Percentiles rank a stretch among this genome's conserved stretches.
Conservation (phyloP, 2,329 filamentous ascomycete species). For the Pseudogymnoascus sp. region DNA sequence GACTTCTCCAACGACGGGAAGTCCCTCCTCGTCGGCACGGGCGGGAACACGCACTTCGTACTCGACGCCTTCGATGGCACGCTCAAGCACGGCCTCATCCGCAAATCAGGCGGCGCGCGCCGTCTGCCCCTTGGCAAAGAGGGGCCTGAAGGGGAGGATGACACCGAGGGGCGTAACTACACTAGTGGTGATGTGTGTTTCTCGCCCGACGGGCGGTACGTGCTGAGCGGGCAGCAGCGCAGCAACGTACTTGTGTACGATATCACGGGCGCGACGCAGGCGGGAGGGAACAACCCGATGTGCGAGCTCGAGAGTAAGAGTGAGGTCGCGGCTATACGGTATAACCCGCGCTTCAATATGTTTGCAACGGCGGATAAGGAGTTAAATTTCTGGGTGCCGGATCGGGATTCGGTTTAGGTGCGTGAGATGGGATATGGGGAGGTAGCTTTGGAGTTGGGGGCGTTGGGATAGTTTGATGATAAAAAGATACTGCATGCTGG, state of each 20-base stretch:
- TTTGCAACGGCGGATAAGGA: slow-evolving; percentile 85
- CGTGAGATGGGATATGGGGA: background rate
- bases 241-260: slow-evolving; percentile 82
- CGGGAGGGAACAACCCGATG: slow-evolving; percentile 44
- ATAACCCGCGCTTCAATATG: slow-evolving; percentile 88
- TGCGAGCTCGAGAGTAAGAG: slow-evolving; percentile 58
- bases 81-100: slow-evolving; percentile 65
- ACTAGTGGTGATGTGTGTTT: slow-evolving; percentile 78
- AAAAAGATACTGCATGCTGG: background rate
- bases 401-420: slow-evolving; percentile 35
- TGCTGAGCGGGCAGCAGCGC: slow-evolving; percentile 68
- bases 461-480: background rate
- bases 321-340: slow-evolving; percentile 68
- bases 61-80: slow-evolving; percentile 87
- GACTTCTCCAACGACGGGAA: slow-evolving; percentile 97
- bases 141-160: slow-evolving; percentile 16
- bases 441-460: background rate
- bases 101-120: slow-evolving; percentile 44
- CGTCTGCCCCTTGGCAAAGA: slow-evolving; percentile 47
- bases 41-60: slow-evolving; percentile 76
- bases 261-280: slow-evolving; percentile 30
- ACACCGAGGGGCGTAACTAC: background rate
- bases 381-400: slow-evolving; percentile 68
- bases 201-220: slow-evolving; percentile 78
- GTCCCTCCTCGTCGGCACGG: slow-evolving; percentile 73